Evolutionary conservation across 805 yeast species (phyloP), one percentile per base, ranked within the genome.

Genomic region (Ascoidea asiatica): DNA sequence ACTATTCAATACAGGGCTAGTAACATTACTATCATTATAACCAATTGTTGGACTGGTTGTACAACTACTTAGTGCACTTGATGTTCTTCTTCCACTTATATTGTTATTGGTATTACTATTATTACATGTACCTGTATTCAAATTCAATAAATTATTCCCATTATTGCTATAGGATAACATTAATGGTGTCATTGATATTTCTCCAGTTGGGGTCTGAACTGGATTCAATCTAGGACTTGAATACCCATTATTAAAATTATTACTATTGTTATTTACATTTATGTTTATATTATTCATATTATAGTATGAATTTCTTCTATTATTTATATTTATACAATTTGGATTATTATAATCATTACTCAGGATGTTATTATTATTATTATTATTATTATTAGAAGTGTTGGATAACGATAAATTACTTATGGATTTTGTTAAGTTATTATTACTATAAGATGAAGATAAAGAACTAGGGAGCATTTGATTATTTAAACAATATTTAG

Each of bases 121-220:
- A n/a, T n/a, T n/a, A n/a, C n/a, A n/a, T n/a, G n/a, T n/a, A n/a
- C n/a, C n/a, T n/a, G n/a, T n/a, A n/a, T n/a, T n/a, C n/a, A n/a
- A n/a, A n/a, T n/a, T n/a, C n/a, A n/a, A n/a, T n/a, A n/a, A n/a
- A n/a, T n/a, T n/a, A n/a, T n/a, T n/a, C n/a, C n/a, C n/a, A n/a
- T n/a, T n/a, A n/a, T 38, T 38, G 18, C n/a, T n/a, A 19, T 40
- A 20, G 5, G 42, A 19, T 11, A 40, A 33, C 42, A 40, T 40
- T 22, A 49, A 43, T 4, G 52, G 52, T 13, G 52, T 49, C 52
- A 49, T 49, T n/a, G 45, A 40, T 20, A 44, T 39, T 33, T 49
- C 52, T 19, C 50, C 45, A 5, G 44, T 46, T 7, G 52, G 52
- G 29, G 50, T 49, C 37, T 49, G 52, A 17, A 49, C 52, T 4